Percentiles rank a stretch among this genome's conserved stretches.
These are phyloP conservation scores for Beauveria varroae DNA, from an alignment of 2,329 filamentous ascomycete species.

Conservation along the genomic window DNA sequence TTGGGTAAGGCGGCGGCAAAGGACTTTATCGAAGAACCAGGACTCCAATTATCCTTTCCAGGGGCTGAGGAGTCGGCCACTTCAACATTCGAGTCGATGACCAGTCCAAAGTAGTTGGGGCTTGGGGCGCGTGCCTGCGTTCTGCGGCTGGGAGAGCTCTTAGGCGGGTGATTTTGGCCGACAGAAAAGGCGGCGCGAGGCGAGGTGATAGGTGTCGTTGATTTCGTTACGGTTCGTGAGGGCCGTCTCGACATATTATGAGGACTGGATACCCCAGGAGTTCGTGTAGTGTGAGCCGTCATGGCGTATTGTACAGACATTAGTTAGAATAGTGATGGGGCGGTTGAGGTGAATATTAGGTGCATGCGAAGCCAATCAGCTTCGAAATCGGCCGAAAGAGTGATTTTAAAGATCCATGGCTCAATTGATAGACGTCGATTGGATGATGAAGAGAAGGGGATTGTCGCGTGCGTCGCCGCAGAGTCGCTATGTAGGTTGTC, in stretches of 20 bases:
- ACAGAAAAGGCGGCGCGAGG: constrained; percentile 45
- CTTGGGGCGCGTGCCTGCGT: constrained; percentile 44
- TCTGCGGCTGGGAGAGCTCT: constrained; percentile 33
- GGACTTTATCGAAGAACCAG: constrained; percentile 63
- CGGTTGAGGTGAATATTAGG: not conserved
- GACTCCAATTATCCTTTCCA: constrained; percentile 66
- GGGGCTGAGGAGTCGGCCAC: constrained; percentile 56
- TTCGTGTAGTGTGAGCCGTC: constrained; percentile 10
- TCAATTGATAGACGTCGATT: not conserved
- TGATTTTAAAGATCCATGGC: constrained; percentile 4
- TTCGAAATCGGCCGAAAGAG: not conserved
- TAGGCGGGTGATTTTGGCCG: constrained; percentile 47
- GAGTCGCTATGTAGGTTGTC: not conserved
- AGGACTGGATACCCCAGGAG: constrained; percentile 7
- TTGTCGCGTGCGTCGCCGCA: not conserved
- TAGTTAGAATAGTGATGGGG: not conserved
- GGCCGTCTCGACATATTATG: constrained; percentile 8
- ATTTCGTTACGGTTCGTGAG: constrained; percentile 23
- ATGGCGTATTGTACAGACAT: constrained; percentile 11
- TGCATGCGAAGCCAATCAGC: not conserved
- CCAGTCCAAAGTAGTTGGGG: constrained; percentile 82
- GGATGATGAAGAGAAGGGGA: not conserved
- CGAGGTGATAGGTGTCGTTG: constrained; percentile 45
- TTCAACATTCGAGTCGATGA: constrained; percentile 54
- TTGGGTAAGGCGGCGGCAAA: constrained; percentile 62